These are phyloP conservation scores for Pseudogymnoascus sp. DNA, from an alignment of 2,329 filamentous ascomycete species.

Conservation along the genomic window DNA sequence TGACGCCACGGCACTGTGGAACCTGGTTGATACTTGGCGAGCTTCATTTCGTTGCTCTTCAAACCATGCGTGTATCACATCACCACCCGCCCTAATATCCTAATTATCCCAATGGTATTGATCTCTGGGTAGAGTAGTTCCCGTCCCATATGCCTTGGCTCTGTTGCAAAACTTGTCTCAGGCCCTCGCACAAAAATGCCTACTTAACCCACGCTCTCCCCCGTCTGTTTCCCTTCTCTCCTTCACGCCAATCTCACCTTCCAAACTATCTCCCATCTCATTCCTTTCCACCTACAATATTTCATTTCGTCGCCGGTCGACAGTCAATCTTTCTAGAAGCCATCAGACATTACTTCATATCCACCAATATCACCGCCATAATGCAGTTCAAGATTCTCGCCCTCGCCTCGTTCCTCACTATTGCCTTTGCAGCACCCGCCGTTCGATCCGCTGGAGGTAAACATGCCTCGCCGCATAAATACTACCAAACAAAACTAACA, in stretches of 20 bases:
- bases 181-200: background rate
- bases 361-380: background rate
- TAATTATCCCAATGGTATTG: background rate
- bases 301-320: slow-evolving; percentile 5
- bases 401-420: background rate
- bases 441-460: background rate
- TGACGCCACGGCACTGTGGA: background rate
- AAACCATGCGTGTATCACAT: slow-evolving; percentile 9
- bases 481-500: background rate
- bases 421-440: background rate
- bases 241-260: slow-evolving; percentile 6
- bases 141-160: slow-evolving; percentile 2
- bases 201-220: background rate
- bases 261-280: background rate
- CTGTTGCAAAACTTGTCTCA: background rate
- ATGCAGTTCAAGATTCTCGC: slow-evolving; percentile 3
- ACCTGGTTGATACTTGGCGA: background rate
- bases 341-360: background rate
- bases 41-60: background rate
- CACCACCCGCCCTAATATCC: background rate
- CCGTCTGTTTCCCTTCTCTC: background rate
- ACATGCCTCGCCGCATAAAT: background rate
- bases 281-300: background rate
- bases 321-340: background rate
- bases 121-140: slow-evolving; percentile 3